Evolutionary conservation across 2,329 filamentous ascomycete species (phyloP).

Genomic region (Monosporascus sp.): DNA sequence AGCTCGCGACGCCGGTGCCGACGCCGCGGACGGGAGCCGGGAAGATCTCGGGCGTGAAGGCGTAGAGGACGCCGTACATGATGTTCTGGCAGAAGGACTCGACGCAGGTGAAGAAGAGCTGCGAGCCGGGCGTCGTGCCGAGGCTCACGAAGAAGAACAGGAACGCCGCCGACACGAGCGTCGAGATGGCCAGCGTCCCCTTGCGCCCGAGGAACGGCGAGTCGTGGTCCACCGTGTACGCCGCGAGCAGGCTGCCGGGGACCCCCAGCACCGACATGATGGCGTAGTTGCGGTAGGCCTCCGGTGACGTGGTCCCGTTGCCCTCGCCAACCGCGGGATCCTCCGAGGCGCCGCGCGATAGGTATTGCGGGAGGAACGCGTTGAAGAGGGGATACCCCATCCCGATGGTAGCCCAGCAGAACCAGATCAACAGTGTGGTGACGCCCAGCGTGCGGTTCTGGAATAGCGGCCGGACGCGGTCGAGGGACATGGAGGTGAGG

Average conservation of each 20-base stretch:
- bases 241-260: constrained; percentile 70
- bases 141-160: constrained; percentile 62
- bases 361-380: constrained; percentile 82
- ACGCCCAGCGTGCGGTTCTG: constrained; percentile 44
- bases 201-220: constrained; percentile 62
- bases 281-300: constrained; percentile 73
- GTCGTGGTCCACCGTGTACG: constrained; percentile 62
- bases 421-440: constrained; percentile 60
- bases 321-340: constrained; percentile 25
- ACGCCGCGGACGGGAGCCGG: constrained; percentile 67
- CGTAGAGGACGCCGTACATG: constrained; percentile 73
- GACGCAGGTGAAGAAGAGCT: constrained; percentile 62
- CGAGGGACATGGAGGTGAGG: constrained; percentile 60
- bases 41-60: constrained; percentile 74
- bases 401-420: constrained; percentile 76
- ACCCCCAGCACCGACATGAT: constrained; percentile 74
- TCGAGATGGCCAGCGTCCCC: constrained; percentile 65
- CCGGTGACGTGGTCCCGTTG: constrained; percentile 28
- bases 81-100: constrained; percentile 71
- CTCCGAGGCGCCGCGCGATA: constrained; percentile 51
- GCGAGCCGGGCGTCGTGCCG: constrained; percentile 49
- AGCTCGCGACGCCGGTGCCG: constrained; percentile 66
- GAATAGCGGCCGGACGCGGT: constrained; percentile 64
- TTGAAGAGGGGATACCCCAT: constrained; percentile 89
- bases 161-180: constrained; percentile 62